Percentiles rank a stretch among this genome's conserved stretches.
phyloP scores from a whole-genome alignment of 768 basidiomycete genomes.

The Botryobasidium botryosum region DNA sequence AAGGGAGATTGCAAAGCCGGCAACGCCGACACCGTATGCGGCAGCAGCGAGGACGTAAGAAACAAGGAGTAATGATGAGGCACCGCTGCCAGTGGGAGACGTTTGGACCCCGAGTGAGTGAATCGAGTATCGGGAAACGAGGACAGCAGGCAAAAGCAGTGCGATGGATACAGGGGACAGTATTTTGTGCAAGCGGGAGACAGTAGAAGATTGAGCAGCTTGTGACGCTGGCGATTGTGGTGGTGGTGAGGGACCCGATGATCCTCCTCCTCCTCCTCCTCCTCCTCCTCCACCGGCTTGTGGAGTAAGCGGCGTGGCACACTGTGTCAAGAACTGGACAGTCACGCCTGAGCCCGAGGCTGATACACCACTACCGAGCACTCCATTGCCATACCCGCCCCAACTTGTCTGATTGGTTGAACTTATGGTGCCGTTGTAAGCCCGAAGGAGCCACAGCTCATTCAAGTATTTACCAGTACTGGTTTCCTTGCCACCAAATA shows the following conservation, averaged over 20 bases:
- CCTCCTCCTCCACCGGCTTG: neutral
- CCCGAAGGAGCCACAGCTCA: conserved; percentile 64
- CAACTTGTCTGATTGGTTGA: conserved; percentile 34
- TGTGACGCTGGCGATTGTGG: conserved; percentile 12
- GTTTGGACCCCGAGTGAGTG: too few species aligned
- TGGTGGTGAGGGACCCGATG: conserved; percentile 13
- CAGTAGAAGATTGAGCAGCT: conserved; percentile 17
- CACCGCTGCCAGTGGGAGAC: conserved; percentile 11
- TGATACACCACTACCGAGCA: conserved; percentile 40
- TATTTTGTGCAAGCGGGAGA: conserved; percentile 31
- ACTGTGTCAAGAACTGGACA: conserved; percentile 39
- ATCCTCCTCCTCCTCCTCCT: neutral
- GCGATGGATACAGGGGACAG: conserved; percentile 33
- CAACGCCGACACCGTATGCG: conserved; percentile 44
- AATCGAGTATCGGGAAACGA: conserved; percentile 29
- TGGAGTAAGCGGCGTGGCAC: conserved; percentile 37
- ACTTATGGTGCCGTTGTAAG: conserved; percentile 38
- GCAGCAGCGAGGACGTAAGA: conserved; percentile 27
- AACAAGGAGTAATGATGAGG: neutral
- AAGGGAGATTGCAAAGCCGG: conserved; percentile 45
- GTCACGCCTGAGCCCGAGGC: conserved; percentile 55
- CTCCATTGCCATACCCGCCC: conserved; percentile 42
- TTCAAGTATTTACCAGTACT: conserved; percentile 42
- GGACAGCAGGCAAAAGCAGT: conserved; percentile 27
- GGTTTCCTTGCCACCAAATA: conserved; percentile 61